Evolutionary conservation across 129 eudicot species (phyloP).

Genomic region (Logfia minima): DNA sequence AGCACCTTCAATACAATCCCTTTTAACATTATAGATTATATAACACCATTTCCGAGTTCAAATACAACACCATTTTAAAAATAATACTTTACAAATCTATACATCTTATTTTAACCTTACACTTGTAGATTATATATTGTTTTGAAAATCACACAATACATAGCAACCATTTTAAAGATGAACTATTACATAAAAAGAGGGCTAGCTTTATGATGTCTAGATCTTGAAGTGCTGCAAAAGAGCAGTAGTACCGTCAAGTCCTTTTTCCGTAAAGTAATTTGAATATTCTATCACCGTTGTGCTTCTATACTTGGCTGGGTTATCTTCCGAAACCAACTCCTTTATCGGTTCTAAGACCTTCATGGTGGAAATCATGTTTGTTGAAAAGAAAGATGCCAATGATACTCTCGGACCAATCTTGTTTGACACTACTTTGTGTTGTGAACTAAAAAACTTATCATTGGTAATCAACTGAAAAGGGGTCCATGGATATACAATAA

Average conservation of each 20-base stretch:
- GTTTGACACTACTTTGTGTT: slow-evolving; percentile 57
- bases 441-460: slow-evolving; percentile 54
- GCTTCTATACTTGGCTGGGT: slow-evolving; percentile 50
- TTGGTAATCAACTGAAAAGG: slow-evolving; percentile 54
- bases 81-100: too few relatives aligned
- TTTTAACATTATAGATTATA: too few relatives aligned
- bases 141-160: neutral
- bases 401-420: slow-evolving; percentile 55
- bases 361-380: slow-evolving; percentile 1
- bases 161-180: neutral
- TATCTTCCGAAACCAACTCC: slow-evolving; percentile 50
- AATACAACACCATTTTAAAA: too few relatives aligned
- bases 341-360: slow-evolving; percentile 50
- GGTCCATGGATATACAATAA: neutral
- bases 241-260: slow-evolving; percentile 41
- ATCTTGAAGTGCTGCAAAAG: slow-evolving; percentile 40
- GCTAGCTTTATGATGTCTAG: neutral
- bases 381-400: slow-evolving; percentile 46
- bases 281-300: slow-evolving; percentile 35
- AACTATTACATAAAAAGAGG: neutral
- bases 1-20: too few relatives aligned
- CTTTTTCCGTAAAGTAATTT: slow-evolving; percentile 1
- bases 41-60: too few relatives aligned
- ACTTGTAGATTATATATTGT: too few relatives aligned
- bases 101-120: too few relatives aligned